phyloP scores from a whole-genome alignment of 148 eudicot species.

The Heliamphora exappendiculata region DNA sequence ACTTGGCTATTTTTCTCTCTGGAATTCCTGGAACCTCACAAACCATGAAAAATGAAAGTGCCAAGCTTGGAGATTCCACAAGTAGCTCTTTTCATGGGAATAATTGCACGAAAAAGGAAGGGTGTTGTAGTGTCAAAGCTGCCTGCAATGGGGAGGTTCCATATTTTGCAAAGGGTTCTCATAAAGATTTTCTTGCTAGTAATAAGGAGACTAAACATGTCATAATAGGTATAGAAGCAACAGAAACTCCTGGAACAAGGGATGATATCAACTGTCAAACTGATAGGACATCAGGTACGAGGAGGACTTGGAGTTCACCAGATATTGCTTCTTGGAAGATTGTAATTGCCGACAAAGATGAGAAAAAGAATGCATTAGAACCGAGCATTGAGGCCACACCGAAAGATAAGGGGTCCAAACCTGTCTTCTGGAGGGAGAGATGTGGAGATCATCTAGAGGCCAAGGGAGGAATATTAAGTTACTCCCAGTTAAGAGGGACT shows the following conservation, averaged over 20 bases:
- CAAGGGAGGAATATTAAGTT: conserved; percentile 25
- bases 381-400: conserved; percentile 43
- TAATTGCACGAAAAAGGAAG: conserved; percentile 16
- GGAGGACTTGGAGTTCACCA: conserved; percentile 43
- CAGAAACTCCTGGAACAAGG: conserved; percentile 24
- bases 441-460: conserved; percentile 20
- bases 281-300: conserved; percentile 35
- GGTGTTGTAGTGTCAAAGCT: conserved; percentile 16
- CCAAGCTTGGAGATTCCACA: conserved; percentile 6
- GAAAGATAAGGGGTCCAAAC: conserved; percentile 51
- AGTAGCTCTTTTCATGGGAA: conserved; percentile 9
- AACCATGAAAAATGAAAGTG: conserved; percentile 17
- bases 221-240: conserved; percentile 24
- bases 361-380: conserved; percentile 17
- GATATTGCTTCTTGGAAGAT: conserved; percentile 35
- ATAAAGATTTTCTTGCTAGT: conserved; percentile 25
- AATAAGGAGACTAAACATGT: conserved; percentile 19
- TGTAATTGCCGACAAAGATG: conserved; percentile 41
- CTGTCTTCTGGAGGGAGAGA: conserved; percentile 19
- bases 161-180: conserved; percentile 12
- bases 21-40: conserved; percentile 34
- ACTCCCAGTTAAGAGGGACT: conserved; percentile 28
- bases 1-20: conserved; percentile 76
- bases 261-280: conserved; percentile 30
- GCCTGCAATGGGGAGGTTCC: conserved; percentile 18